phyloP scores from a whole-genome alignment of 129 eudicot species.

The Cynara cardunculus region DNA sequence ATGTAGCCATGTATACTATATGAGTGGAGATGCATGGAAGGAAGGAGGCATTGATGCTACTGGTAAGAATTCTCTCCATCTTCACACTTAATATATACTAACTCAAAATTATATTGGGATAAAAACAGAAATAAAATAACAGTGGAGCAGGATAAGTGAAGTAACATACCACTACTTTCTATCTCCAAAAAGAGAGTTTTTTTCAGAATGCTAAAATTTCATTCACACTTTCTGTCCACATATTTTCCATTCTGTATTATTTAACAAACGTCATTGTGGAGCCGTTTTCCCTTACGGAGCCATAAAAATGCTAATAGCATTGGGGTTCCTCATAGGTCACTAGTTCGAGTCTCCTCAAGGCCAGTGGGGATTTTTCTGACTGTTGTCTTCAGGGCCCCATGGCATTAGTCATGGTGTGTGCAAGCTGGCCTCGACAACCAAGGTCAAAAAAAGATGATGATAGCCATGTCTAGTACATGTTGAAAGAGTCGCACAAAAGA shows the following conservation, averaged over 20 bases:
- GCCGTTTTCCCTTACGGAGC: neutral
- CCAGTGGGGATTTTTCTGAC: neutral
- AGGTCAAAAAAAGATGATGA: neutral
- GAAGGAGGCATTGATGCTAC: constrained; percentile 99
- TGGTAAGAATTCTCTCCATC: constrained; percentile 47
- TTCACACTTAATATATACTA: neutral
- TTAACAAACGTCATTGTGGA: neutral
- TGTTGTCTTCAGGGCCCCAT: neutral
- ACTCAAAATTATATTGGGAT: neutral
- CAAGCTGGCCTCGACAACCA: neutral
- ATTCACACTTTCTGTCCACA: neutral
- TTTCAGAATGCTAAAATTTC: neutral
- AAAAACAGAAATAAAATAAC: neutral
- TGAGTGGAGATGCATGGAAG: constrained; percentile 99
- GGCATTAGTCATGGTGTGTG: neutral
- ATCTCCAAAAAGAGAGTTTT: neutral
- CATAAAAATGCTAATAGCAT: neutral
- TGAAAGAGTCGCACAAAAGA: neutral
- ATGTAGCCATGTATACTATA: constrained; percentile 97
- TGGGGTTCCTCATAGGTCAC: neutral
- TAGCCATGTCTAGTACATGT: neutral
- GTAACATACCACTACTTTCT: neutral
- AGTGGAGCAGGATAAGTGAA: neutral
- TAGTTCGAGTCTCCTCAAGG: neutral
- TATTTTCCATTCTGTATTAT: neutral